Conservation (phyloP, 1,139 yeast genomes). For the Hansenula sp. region DNA sequence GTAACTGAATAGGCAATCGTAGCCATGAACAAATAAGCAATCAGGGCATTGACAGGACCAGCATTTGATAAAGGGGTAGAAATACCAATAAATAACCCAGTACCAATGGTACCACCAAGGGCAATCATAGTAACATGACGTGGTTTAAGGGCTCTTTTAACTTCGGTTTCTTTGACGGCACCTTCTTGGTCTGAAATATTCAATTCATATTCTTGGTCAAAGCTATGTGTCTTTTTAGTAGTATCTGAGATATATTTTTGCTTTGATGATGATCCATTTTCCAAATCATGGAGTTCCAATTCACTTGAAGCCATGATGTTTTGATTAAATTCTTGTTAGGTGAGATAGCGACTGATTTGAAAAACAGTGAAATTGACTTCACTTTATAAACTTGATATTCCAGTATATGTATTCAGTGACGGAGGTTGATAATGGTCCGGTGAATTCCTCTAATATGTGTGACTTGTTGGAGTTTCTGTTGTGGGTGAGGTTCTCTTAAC, state of each 20-base stretch:
- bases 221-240: not conserved
- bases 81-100: slow-evolving; percentile 61
- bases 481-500: no score
- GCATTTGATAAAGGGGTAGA: slow-evolving; percentile 45
- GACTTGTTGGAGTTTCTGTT: no score
- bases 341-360: no score
- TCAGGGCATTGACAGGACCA: slow-evolving; percentile 66
- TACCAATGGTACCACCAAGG: slow-evolving; percentile 68
- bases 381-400: no score
- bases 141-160: slow-evolving; percentile 48
- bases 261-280: not conserved
- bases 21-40: slow-evolving; percentile 65
- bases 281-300: not conserved
- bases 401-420: no score
- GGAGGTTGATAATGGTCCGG: no score
- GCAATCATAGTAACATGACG: slow-evolving; percentile 65
- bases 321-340: no score
- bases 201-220: slow-evolving; percentile 11
- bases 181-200: slow-evolving; percentile 26
- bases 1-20: slow-evolving; percentile 62
- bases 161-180: slow-evolving; percentile 32
- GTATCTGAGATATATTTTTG: not conserved
- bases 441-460: no score
- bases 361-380: no score
- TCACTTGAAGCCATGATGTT: not conserved